These are phyloP conservation scores for Paramyrothecium roridum DNA, from an alignment of 2,329 filamentous ascomycete genomes.

Conservation along the genomic window DNA sequence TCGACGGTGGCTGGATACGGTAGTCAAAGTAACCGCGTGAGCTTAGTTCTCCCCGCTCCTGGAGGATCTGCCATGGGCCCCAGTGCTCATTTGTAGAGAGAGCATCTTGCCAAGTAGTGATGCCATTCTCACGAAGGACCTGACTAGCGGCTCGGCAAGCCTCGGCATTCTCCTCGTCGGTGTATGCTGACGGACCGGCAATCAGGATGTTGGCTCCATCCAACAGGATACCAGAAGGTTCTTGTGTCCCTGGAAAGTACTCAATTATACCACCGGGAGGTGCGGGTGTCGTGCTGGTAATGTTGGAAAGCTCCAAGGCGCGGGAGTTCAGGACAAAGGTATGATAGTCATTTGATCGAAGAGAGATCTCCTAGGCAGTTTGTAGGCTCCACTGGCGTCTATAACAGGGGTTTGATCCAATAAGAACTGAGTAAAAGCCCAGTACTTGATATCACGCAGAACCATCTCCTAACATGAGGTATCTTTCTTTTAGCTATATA, in stretches of 20 bases:
- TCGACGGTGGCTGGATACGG: slow-evolving; percentile 16
- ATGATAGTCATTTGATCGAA: slow-evolving; percentile 1
- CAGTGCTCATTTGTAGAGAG: slow-evolving; percentile 8
- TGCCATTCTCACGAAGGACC: slow-evolving; percentile 18
- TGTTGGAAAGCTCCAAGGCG: slow-evolving; percentile 16
- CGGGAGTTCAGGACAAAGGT: slow-evolving; percentile 13
- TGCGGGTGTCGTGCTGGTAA: slow-evolving; percentile 14
- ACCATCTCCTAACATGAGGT: no score
- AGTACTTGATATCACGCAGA: no score
- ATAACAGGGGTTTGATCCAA: no score
- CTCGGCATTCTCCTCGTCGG: slow-evolving; percentile 13
- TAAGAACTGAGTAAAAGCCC: no score
- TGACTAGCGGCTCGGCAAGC: slow-evolving; percentile 18
- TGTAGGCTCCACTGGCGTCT: no score
- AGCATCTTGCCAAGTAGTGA: slow-evolving; percentile 23
- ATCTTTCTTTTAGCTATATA: no score
- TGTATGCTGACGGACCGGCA: slow-evolving; percentile 12
- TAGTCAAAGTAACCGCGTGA: slow-evolving; percentile 22
- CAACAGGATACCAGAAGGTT: slow-evolving; percentile 18
- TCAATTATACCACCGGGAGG: slow-evolving; percentile 16
- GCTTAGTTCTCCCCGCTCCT: slow-evolving; percentile 12
- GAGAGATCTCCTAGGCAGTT: no score
- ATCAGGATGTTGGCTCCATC: slow-evolving; percentile 15
- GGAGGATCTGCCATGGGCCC: slow-evolving; percentile 13
- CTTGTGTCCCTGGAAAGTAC: slow-evolving; percentile 17